Percentiles rank a stretch among this genome's conserved stretches.
Evolutionary conservation across 2,329 filamentous ascomycete genomes (phyloP).

Genomic region (Lizonia empirigonia): DNA sequence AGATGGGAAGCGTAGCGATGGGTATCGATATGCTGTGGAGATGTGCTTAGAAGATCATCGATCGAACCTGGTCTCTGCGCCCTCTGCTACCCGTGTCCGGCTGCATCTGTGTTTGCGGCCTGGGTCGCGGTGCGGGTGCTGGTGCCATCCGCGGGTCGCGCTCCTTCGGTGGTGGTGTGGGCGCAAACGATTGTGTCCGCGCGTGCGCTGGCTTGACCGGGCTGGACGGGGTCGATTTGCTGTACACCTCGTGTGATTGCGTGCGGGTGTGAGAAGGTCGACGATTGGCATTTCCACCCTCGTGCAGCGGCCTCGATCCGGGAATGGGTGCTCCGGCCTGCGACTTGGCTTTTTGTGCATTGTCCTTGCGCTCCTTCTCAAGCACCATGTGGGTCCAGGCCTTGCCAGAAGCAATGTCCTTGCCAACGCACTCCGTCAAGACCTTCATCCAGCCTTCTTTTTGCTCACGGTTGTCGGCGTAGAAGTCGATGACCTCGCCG

Average conservation of each 20-base stretch:
- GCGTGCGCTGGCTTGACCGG: constrained; percentile 40
- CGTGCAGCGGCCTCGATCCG: constrained; percentile 30
- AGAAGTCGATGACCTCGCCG: constrained; percentile 97
- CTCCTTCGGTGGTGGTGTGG: constrained; percentile 41
- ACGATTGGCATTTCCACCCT: constrained; percentile 20
- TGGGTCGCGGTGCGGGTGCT: constrained; percentile 39
- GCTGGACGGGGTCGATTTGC: constrained; percentile 36
- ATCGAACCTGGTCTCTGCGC: constrained; percentile 49
- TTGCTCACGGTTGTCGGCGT: constrained; percentile 83
- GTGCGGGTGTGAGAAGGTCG: constrained; percentile 37
- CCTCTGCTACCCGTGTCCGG: constrained; percentile 18
- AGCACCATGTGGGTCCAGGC: constrained; percentile 69
- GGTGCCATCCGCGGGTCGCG: constrained; percentile 34
- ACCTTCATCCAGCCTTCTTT: constrained; percentile 97
- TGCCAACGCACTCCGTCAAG: constrained; percentile 72
- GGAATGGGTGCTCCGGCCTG: constrained; percentile 29
- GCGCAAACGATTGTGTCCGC: constrained; percentile 40
- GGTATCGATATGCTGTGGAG: constrained; percentile 33
- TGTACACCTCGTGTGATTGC: constrained; percentile 37
- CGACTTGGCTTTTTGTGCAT: constrained; percentile 26
- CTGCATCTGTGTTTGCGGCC: constrained; percentile 35
- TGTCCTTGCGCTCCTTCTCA: constrained; percentile 50
- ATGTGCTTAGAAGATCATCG: constrained; percentile 48
- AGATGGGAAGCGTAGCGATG: constrained; percentile 17
- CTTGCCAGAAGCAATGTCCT: constrained; percentile 57